Evolutionary conservation across 208 protist genomes (phyloP).

Genomic region (Crithidia fasciculata): DNA sequence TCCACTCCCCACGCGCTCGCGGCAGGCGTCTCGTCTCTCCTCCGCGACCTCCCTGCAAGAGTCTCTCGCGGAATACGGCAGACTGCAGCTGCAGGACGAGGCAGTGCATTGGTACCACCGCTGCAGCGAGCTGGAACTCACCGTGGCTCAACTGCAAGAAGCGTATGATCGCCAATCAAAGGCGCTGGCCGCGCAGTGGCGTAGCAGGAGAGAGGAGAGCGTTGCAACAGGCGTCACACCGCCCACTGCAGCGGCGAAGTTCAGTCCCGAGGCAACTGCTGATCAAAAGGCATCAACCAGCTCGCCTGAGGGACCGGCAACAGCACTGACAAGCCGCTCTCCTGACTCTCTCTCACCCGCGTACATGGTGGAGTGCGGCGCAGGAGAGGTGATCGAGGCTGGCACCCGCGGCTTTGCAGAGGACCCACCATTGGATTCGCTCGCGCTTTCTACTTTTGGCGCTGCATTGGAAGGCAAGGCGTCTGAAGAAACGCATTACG

Average conservation of each 20-base stretch:
- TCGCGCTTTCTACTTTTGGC: background rate
- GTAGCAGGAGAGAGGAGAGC: background rate
- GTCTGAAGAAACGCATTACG: constrained; percentile 3
- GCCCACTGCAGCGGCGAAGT: background rate
- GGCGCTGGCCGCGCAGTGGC: constrained; percentile 33
- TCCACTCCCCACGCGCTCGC: constrained; percentile 17
- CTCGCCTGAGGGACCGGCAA: background rate
- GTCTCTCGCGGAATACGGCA: constrained; percentile 26
- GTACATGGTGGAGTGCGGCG: background rate
- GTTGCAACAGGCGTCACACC: background rate
- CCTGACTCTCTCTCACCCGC: constrained; percentile 22
- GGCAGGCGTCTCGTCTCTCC: background rate
- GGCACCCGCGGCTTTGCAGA: background rate
- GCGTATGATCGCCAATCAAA: constrained; percentile 22
- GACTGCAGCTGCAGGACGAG: constrained; percentile 38
- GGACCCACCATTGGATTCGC: background rate
- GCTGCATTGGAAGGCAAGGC: background rate
- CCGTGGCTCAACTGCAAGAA: constrained; percentile 16
- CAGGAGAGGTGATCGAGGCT: background rate
- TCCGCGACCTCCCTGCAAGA: constrained; percentile 12
- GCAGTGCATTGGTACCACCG: constrained; percentile 40
- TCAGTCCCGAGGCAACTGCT: too few relatives aligned
- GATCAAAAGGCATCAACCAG: background rate
- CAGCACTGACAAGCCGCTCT: constrained; percentile 21
- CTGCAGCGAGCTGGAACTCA: constrained; percentile 26